These are phyloP conservation scores for Diplodia seriata DNA, from an alignment of 2,329 filamentous ascomycete species.

Conservation along the genomic window DNA sequence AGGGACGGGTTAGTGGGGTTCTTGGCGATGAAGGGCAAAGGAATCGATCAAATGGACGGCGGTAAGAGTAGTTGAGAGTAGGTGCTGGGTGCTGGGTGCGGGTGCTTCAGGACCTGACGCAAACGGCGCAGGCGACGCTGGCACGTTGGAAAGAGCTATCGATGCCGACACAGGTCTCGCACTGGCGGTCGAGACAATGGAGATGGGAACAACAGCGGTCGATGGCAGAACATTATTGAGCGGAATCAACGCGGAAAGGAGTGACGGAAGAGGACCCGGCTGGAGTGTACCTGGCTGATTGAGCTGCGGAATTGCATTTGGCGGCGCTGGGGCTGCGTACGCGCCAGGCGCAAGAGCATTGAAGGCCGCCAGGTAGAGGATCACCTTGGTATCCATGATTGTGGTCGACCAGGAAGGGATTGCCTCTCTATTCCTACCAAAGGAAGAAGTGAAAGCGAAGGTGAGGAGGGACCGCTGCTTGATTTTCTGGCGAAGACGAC, in stretches of 20 bases:
- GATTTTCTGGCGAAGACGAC: constrained; percentile 5
- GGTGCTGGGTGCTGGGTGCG: not conserved
- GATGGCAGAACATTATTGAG: not conserved
- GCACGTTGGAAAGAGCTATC: not conserved
- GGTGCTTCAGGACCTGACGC: constrained; percentile 18
- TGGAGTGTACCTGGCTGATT: constrained; percentile 12
- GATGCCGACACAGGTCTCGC: not conserved
- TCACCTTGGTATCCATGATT: constrained; percentile 24
- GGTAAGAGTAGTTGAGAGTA: not conserved
- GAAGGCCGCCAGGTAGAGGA: constrained; percentile 27
- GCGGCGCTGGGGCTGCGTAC: not conserved
- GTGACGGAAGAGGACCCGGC: not conserved
- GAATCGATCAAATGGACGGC: not conserved
- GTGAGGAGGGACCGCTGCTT: not conserved
- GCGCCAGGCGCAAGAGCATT: constrained; percentile 11
- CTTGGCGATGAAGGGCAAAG: too few relatives aligned
- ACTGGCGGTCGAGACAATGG: not conserved
- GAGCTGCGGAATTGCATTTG: not conserved
- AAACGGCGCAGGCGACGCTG: not conserved
- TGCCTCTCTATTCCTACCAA: constrained; percentile 5
- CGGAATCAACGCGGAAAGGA: constrained; percentile 3
- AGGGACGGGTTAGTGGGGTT: not conserved
- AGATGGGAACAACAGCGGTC: not conserved
- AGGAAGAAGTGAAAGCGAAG: constrained; percentile 8
- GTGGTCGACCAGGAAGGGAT: not conserved